Conservation (phyloP, 2,329 filamentous ascomycete genomes). For the Cryphonectria naterciae region DNA sequence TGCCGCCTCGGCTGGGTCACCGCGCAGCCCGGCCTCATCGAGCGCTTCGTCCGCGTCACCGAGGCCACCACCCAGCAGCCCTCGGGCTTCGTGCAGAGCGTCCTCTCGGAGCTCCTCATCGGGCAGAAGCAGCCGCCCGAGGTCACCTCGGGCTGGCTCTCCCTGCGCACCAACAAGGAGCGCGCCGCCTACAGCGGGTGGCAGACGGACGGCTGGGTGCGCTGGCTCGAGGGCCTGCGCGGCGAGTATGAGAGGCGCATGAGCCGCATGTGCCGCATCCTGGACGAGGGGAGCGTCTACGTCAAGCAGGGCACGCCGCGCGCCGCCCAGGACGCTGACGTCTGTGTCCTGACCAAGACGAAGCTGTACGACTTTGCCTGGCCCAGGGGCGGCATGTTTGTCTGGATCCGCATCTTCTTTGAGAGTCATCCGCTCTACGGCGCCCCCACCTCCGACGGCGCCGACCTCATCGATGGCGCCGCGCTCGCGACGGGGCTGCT, state of each 20-base stretch:
- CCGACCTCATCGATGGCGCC: slow-evolving; percentile 54
- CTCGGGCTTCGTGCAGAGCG: slow-evolving; percentile 84
- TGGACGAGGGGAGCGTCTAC: slow-evolving; percentile 70
- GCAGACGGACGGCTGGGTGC: slow-evolving; percentile 84
- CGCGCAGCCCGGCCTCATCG: slow-evolving; percentile 76
- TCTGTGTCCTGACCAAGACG: slow-evolving; percentile 76
- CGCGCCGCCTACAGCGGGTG: slow-evolving; percentile 62
- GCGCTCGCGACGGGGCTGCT: slow-evolving; percentile 69
- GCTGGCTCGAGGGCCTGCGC: slow-evolving; percentile 85
- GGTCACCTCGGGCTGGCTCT: slow-evolving; percentile 45
- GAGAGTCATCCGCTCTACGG: slow-evolving; percentile 71
- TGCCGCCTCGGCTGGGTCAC: slow-evolving; percentile 92
- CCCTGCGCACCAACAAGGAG: slow-evolving; percentile 51
- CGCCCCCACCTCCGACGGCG: slow-evolving; percentile 36
- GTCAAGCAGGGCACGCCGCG: slow-evolving; percentile 64
- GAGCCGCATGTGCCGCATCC: slow-evolving; percentile 73
- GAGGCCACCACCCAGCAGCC: slow-evolving; percentile 83
- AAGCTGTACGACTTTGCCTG: slow-evolving; percentile 76
- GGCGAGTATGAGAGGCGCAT: slow-evolving; percentile 85
- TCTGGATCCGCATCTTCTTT: slow-evolving; percentile 78
- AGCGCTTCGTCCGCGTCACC: slow-evolving; percentile 73
- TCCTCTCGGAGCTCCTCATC: slow-evolving; percentile 78
- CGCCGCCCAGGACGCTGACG: slow-evolving; percentile 57
- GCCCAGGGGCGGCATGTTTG: slow-evolving; percentile 89
- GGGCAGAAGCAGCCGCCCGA: slow-evolving; percentile 66